Percentiles rank a stretch among this genome's conserved stretches.
Conservation (phyloP, 805 yeast genomes). For the Cyberlindnera japonica region DNA sequence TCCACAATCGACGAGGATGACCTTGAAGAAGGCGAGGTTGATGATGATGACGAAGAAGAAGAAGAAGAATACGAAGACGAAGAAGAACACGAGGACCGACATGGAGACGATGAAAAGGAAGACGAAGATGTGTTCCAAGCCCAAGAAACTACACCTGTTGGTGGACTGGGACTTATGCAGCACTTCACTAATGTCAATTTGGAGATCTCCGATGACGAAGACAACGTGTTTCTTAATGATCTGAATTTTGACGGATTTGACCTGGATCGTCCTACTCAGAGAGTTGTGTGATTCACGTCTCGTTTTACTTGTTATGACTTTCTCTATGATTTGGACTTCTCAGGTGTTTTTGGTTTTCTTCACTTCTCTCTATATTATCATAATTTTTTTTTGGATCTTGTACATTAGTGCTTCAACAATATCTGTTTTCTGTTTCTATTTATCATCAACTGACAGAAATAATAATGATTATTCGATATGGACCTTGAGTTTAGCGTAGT, state of each 20-base stretch:
- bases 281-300: too few species aligned
- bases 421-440: too few species aligned
- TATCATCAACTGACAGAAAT: too few species aligned
- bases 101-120: neutral
- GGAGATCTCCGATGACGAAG: conserved; percentile 7
- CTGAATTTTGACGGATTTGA: conserved; percentile 15
- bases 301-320: neutral
- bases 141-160: conserved; percentile 3
- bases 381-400: too few species aligned
- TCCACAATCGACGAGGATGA: conserved; percentile 7
- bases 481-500: too few species aligned
- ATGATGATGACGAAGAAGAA: conserved; percentile 3
- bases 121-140: neutral
- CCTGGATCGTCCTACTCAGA: conserved; percentile 16
- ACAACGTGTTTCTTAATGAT: conserved; percentile 20
- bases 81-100: conserved; percentile 4
- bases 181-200: conserved; percentile 4
- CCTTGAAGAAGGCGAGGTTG: conserved; percentile 1
- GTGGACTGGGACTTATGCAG: conserved; percentile 10
- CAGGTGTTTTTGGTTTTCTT: neutral
- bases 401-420: too few species aligned
- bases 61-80: conserved; percentile 7
- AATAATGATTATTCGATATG: too few species aligned
- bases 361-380: too few species aligned
- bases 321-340: too few species aligned